phyloP scores from a whole-genome alignment of 352 stramenopile genomes.

The Blastocystis sp. region DNA sequence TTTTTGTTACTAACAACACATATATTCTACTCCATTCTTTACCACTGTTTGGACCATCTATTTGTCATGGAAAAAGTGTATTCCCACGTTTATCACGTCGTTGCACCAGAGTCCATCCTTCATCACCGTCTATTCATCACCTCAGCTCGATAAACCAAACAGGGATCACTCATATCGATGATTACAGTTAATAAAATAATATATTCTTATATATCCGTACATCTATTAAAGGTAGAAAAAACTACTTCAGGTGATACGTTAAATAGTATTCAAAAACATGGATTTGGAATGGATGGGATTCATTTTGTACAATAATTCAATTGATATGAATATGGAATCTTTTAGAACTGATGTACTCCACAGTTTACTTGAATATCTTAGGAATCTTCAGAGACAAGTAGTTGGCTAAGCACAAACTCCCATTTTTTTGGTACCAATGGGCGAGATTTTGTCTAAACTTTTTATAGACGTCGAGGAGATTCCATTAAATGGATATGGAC shows the following conservation, averaged over 20 bases:
- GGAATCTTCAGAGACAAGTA: no score
- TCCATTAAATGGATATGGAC: constrained; percentile 28
- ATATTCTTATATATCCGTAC: not conserved
- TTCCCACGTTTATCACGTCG: not conserved
- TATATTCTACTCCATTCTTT: not conserved
- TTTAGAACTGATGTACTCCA: no score
- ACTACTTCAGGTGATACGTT: not conserved
- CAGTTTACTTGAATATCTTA: no score
- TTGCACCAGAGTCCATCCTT: constrained; percentile 16
- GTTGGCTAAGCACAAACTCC: no score
- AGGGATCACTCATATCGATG: not conserved
- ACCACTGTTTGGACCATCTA: not conserved
- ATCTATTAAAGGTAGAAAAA: not conserved
- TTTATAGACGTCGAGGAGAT: constrained; percentile 81
- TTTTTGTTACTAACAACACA: not conserved
- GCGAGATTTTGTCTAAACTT: constrained; percentile 62
- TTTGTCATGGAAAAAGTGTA: not conserved
- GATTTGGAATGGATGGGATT: no score
- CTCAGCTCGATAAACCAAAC: not conserved
- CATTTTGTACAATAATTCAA: no score
- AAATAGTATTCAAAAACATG: no score
- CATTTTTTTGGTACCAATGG: not conserved
- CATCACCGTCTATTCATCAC: not conserved
- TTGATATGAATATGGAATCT: no score
- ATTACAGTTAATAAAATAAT: not conserved